These are phyloP conservation scores for Cynara cardunculus DNA, from an alignment of 129 eudicot species.

Conservation along the genomic window DNA sequence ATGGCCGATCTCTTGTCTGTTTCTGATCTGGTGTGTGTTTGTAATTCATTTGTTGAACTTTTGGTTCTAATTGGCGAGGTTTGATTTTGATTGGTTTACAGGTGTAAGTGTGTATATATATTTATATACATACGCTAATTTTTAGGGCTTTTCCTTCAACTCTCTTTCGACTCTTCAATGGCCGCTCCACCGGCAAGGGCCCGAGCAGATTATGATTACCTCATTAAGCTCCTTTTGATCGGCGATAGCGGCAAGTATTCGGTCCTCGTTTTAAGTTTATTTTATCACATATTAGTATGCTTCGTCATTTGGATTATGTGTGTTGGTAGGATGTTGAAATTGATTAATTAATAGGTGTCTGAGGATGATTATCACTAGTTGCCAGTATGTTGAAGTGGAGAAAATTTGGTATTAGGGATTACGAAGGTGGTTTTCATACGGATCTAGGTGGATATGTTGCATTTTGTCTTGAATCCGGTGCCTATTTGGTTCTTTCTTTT, in stretches of 20 bases:
- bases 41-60: neutral
- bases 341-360: neutral
- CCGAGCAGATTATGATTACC: constrained; percentile 55
- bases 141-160: constrained; percentile 23
- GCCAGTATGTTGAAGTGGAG: neutral
- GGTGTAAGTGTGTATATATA: constrained; percentile 14
- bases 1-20: constrained; percentile 16
- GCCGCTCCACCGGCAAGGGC: constrained; percentile 68
- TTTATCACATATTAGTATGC: neutral
- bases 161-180: constrained; percentile 29
- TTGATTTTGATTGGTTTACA: constrained; percentile 16
- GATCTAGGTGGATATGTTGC: constrained; percentile 28
- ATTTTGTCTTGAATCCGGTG: constrained; percentile 1
- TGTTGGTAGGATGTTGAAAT: neutral
- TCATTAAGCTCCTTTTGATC: constrained; percentile 59
- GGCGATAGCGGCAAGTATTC: constrained; percentile 49
- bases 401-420: constrained; percentile 12
- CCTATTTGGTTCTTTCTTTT: neutral
- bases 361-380: constrained; percentile 2
- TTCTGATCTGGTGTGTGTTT: constrained; percentile 29
- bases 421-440: constrained; percentile 7
- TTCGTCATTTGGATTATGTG: neutral
- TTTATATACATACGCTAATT: constrained; percentile 9
- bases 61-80: neutral
- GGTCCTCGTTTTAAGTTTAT: neutral